Evolutionary conservation across 73 alveolate genomes (phyloP).

Genomic region (Paramecium octaurelia): DNA sequence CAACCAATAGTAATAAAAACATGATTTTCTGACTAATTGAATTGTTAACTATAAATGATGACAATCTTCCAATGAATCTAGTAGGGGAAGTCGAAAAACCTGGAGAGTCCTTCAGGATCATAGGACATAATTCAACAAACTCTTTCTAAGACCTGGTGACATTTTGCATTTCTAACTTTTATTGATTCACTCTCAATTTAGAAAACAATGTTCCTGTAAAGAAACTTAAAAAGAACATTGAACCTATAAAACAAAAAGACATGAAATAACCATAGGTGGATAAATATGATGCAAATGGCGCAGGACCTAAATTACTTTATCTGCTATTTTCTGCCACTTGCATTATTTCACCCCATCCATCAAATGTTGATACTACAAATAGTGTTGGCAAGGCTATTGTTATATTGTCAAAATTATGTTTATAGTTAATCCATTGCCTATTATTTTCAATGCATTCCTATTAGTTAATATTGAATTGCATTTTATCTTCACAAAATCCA

Average conservation of each 20-base stretch:
- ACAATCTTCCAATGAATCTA: not conserved
- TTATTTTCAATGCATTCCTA: not conserved
- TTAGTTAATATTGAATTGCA: not conserved
- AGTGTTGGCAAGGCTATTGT: not conserved
- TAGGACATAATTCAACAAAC: not conserved
- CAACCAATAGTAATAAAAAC: not conserved
- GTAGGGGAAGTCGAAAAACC: not conserved
- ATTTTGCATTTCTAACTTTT: not conserved
- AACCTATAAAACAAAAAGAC: not conserved
- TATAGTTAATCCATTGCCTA: not conserved
- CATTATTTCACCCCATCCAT: slow-evolving; percentile 30
- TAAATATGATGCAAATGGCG: not conserved
- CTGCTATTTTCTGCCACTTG: not conserved
- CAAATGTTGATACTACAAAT: slow-evolving; percentile 19
- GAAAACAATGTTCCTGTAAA: not conserved
- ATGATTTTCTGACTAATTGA: not conserved
- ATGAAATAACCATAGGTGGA: not conserved
- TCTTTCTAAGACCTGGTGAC: not conserved
- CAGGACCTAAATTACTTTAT: not conserved
- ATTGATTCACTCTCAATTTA: not conserved
- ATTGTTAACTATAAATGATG: not conserved
- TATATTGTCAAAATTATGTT: slow-evolving; percentile 18
- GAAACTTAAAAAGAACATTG: not conserved
- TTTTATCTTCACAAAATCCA: slow-evolving; percentile 8
- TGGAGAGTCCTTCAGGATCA: not conserved